Evolutionary conservation across 2,329 filamentous ascomycete genomes (phyloP).

Genomic region (Fusarium sp.): DNA sequence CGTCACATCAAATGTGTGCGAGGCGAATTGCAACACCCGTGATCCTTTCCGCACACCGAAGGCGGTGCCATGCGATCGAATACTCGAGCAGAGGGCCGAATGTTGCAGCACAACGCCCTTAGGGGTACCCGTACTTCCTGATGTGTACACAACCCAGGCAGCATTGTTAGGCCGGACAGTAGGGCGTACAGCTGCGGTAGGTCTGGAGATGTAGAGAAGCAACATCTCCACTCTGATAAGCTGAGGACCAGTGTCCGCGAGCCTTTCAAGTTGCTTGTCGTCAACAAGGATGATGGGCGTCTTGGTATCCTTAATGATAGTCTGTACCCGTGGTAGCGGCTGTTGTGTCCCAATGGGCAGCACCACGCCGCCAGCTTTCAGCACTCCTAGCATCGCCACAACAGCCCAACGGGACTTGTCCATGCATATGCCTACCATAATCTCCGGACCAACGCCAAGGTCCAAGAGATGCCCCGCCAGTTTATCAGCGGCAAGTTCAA

Average conservation of each 20-base stretch:
- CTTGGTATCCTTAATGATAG: too few relatives aligned
- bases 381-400: neutral
- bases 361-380: neutral
- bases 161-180: neutral
- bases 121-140: conserved; percentile 3
- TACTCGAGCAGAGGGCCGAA: neutral
- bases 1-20: conserved; percentile 4
- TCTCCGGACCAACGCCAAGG: neutral
- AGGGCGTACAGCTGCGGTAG: too few relatives aligned
- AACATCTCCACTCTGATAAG: too few relatives aligned
- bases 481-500: neutral
- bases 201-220: too few relatives aligned
- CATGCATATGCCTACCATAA: neutral
- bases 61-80: conserved; percentile 1
- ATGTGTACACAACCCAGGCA: conserved; percentile 15
- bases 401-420: conserved; percentile 1
- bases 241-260: too few relatives aligned
- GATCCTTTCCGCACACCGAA: neutral
- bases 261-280: too few relatives aligned
- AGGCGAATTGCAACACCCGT: neutral
- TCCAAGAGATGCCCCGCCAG: neutral
- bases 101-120: conserved; percentile 8
- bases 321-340: too few relatives aligned
- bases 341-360: too few relatives aligned
- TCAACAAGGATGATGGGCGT: too few relatives aligned